phyloP scores from a whole-genome alignment of 352 stramenopile genomes.

The Phytopythium oedochilum region DNA sequence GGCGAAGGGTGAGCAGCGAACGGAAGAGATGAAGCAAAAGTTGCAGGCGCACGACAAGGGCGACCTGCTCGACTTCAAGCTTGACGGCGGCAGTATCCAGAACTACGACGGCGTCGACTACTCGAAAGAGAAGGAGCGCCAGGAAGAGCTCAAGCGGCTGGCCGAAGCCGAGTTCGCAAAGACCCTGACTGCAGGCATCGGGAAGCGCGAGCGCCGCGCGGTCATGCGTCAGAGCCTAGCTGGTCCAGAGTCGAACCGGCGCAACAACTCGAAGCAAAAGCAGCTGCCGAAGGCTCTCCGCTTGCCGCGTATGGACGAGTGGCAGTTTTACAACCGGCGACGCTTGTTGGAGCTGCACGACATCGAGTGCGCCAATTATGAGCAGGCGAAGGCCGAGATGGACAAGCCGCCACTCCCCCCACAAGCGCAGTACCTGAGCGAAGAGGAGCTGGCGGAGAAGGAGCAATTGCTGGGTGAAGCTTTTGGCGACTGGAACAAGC shows the following conservation, averaged over 20 bases:
- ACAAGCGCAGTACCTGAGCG: slow-evolving; percentile 73
- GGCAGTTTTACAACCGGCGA: slow-evolving; percentile 85
- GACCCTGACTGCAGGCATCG: slow-evolving; percentile 76
- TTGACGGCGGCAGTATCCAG: slow-evolving; percentile 92
- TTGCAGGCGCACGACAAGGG: slow-evolving; percentile 83
- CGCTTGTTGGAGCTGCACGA: slow-evolving; percentile 79
- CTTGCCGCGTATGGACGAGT: slow-evolving; percentile 83
- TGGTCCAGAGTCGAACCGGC: slow-evolving; percentile 39
- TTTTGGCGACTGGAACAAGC: slow-evolving; percentile 86
- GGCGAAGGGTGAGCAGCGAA: slow-evolving; percentile 82
- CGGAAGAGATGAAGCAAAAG: slow-evolving; percentile 87
- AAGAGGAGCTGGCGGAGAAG: slow-evolving; percentile 91
- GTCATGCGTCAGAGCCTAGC: slow-evolving; percentile 64
- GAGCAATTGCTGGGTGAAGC: slow-evolving; percentile 82
- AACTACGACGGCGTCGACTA: slow-evolving; percentile 97
- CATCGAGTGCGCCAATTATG: slow-evolving; percentile 77
- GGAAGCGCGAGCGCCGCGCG: slow-evolving; percentile 78
- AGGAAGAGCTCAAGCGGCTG: slow-evolving; percentile 82
- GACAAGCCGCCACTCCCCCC: slow-evolving; percentile 73
- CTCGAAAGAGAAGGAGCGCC: slow-evolving; percentile 89
- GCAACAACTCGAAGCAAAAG: slow-evolving; percentile 53
- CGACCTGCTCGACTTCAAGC: slow-evolving; percentile 86
- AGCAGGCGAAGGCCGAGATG: slow-evolving; percentile 65
- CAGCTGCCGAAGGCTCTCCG: slow-evolving; percentile 75
- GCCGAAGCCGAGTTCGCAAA: slow-evolving; percentile 77